Conservation (phyloP, 177 flowering plant species). For the Vitis hybrid region DNA sequence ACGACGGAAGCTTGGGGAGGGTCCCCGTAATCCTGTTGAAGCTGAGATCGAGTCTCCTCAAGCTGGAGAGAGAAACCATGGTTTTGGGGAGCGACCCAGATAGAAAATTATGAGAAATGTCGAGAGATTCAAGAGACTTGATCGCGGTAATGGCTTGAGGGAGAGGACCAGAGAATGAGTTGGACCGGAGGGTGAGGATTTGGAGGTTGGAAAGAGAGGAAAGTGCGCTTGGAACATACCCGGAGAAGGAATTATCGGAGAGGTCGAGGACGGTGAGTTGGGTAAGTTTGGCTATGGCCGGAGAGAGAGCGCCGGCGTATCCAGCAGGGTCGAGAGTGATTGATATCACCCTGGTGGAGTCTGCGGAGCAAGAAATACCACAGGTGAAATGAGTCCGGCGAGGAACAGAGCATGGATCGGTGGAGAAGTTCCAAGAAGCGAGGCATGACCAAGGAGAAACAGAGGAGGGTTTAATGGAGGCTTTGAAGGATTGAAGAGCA, state of each 20-base stretch:
- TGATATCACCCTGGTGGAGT: conserved; percentile 49
- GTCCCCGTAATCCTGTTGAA: conserved; percentile 69
- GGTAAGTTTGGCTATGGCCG: conserved; percentile 61
- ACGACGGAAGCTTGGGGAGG: conserved; percentile 61
- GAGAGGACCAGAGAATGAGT: conserved; percentile 64
- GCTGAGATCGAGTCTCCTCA: conserved; percentile 68
- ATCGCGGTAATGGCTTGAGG: conserved; percentile 49
- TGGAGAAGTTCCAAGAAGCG: conserved; percentile 78
- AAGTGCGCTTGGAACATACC: conserved; percentile 61
- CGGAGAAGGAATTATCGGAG: conserved; percentile 66
- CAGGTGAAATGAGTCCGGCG: conserved; percentile 65
- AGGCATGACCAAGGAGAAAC: conserved; percentile 74
- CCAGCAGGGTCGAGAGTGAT: conserved; percentile 74
- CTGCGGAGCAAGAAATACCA: conserved; percentile 56
- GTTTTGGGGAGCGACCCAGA: conserved; percentile 57
- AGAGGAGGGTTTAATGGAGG: conserved; percentile 52
- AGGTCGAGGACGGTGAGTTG: conserved; percentile 56
- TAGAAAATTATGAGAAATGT: conserved; percentile 62
- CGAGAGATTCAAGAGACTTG: conserved; percentile 46
- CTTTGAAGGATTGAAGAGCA: conserved; percentile 65
- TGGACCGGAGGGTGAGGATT: conserved; percentile 50
- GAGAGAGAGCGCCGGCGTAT: conserved; percentile 70
- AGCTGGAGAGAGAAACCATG: conserved; percentile 26
- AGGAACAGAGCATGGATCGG: conserved; percentile 80
- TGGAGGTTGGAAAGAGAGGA: conserved; percentile 52